Evolutionary conservation across 2,329 filamentous ascomycete species (phyloP).

Genomic region (Pseudogymnoascus sp.): DNA sequence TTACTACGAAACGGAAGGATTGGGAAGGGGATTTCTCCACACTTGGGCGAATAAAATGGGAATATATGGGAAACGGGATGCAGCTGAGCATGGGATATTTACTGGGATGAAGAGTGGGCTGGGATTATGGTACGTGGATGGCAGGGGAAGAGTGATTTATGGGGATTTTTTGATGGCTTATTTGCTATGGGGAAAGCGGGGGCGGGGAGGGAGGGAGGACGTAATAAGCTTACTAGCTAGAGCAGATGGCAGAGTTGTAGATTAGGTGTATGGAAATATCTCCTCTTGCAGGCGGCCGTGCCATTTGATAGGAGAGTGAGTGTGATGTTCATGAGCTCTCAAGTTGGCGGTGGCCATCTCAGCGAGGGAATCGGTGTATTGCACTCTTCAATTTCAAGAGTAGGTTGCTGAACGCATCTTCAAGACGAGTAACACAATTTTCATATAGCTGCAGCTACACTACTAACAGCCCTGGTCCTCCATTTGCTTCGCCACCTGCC

Average conservation of each 20-base stretch:
- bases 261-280: not conserved
- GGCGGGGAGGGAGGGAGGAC: not conserved
- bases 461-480: not conserved
- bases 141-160: not conserved
- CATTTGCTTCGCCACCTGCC: not conserved
- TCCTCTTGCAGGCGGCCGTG: not conserved
- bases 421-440: not conserved
- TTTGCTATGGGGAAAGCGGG: not conserved
- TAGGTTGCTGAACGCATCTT: not conserved
- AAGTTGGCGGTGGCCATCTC: not conserved
- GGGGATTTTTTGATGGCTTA: not conserved
- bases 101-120: not conserved
- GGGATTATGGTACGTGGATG: too few species aligned
- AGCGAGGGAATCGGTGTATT: not conserved
- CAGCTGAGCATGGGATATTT: not conserved
- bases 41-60: not conserved
- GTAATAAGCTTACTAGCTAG: not conserved
- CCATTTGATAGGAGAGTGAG: not conserved
- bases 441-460: not conserved
- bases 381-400: not conserved
- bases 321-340: not conserved
- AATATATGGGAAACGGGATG: not conserved
- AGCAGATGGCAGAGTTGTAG: not conserved
- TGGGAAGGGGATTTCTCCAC: not conserved
- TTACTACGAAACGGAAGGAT: not conserved